These are phyloP conservation scores for Eucalyptus guilfoylei DNA, from an alignment of 345 rosid species.

Conservation along the genomic window DNA sequence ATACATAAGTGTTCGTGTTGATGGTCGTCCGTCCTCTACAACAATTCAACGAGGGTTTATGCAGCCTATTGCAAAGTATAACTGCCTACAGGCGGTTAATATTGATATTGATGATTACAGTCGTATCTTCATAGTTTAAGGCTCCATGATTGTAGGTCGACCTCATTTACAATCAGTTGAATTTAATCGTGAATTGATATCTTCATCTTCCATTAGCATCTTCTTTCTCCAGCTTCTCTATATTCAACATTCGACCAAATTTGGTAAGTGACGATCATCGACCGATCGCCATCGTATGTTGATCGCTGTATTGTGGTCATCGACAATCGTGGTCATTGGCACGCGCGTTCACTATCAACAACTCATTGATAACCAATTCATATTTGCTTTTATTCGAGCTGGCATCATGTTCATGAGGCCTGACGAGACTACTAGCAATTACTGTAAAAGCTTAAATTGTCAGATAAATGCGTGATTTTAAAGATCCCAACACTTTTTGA, in stretches of 20 bases:
- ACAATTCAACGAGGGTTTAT: background rate
- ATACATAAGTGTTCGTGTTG: too few species aligned
- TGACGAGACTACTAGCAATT: rapidly evolving
- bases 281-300: background rate
- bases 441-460: too few species aligned
- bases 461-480: rapidly evolving
- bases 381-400: background rate
- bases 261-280: background rate
- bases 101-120: background rate
- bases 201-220: background rate
- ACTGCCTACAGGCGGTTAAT: background rate
- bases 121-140: background rate
- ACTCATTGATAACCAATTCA: background rate
- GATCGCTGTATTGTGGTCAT: rapidly evolving
- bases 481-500: too few species aligned
- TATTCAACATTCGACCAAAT: background rate
- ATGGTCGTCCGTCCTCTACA: background rate
- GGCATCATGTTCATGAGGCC: rapidly evolving
- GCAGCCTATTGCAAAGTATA: background rate
- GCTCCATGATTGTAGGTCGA: background rate
- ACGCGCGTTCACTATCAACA: background rate
- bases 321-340: background rate
- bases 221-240: background rate
- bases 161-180: background rate
- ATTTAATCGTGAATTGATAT: background rate